A percentile compares a stretch with the other conserved stretches of the same genome.
These are phyloP conservation scores for Apiotrichum domesticum DNA, from an alignment of 1,284 basidiomycete species.

Conservation along the genomic window DNA sequence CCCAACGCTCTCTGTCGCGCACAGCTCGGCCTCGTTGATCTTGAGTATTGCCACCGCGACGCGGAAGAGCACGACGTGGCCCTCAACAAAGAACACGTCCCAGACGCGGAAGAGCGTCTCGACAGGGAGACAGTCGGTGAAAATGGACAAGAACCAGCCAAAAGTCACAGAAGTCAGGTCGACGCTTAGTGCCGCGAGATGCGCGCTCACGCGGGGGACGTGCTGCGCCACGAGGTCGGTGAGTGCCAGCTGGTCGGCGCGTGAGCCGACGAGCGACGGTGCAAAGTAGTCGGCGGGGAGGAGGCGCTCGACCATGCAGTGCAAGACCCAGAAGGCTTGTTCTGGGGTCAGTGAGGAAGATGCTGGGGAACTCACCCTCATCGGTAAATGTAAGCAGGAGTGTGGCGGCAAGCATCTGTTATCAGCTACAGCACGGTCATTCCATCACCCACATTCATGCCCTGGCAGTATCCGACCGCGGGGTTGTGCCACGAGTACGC, in stretches of 20 bases:
- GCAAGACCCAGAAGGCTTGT: slow-evolving; percentile 93
- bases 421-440: neutral
- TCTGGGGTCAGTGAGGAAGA: slow-evolving; percentile 53
- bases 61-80: slow-evolving; percentile 85
- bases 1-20: slow-evolving; percentile 72
- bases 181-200: slow-evolving; percentile 72
- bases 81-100: slow-evolving; percentile 95
- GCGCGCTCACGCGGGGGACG: slow-evolving; percentile 66
- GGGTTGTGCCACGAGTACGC: slow-evolving; percentile 89
- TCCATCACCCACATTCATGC: slow-evolving; percentile 70
- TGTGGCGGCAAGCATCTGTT: slow-evolving; percentile 68
- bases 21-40: slow-evolving; percentile 72
- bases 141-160: slow-evolving; percentile 95
- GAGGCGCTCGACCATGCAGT: slow-evolving; percentile 79
- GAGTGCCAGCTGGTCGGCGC: slow-evolving; percentile 87
- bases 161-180: slow-evolving; percentile 93
- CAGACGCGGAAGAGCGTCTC: slow-evolving; percentile 87
- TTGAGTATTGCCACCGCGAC: slow-evolving; percentile 80
- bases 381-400: slow-evolving; percentile 71
- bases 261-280: slow-evolving; percentile 73
- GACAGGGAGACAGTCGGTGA: slow-evolving; percentile 92
- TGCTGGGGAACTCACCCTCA: slow-evolving; percentile 48
- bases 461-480: slow-evolving; percentile 71
- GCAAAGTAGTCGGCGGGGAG: slow-evolving; percentile 79
- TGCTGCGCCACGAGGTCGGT: slow-evolving; percentile 75